These are phyloP conservation scores for Scutellaria minor DNA, from an alignment of 257 asterid genomes.

Conservation along the genomic window DNA sequence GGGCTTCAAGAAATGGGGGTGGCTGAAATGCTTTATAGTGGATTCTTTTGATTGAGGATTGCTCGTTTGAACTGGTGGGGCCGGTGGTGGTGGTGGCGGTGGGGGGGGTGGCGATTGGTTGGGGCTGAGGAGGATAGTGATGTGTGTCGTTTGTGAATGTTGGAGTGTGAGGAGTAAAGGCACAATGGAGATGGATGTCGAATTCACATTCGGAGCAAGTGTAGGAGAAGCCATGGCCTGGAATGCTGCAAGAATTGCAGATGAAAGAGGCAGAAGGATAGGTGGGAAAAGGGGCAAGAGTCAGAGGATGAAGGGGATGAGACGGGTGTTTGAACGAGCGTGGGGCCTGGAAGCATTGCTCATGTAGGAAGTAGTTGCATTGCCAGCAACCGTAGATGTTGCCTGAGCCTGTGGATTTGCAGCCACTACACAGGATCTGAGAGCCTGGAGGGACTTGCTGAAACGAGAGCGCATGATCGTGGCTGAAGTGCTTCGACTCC, in stretches of 20 bases:
- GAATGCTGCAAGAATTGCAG: constrained; percentile 50
- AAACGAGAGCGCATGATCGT: constrained; percentile 48
- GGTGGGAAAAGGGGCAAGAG: constrained; percentile 57
- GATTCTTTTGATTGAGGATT: constrained; percentile 31
- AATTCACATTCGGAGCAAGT: constrained; percentile 57
- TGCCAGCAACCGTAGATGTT: constrained; percentile 36
- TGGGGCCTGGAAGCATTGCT: constrained; percentile 50
- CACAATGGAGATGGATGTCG: constrained; percentile 64
- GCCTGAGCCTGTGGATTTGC: constrained; percentile 34
- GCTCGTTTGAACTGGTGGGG: constrained; percentile 8
- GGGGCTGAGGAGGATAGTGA: constrained; percentile 12
- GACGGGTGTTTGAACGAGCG: constrained; percentile 54
- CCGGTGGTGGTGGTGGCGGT: constrained; percentile 16
- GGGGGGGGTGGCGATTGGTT: not conserved
- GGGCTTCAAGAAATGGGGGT: constrained; percentile 46
- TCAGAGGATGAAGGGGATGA: constrained; percentile 56
- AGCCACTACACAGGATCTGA: constrained; percentile 29
- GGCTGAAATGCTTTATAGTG: constrained; percentile 58
- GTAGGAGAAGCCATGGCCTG: constrained; percentile 52
- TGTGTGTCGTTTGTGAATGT: not conserved
- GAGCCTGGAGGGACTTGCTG: constrained; percentile 53
- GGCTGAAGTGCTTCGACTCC: constrained; percentile 33
- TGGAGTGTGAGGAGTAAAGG: constrained; percentile 30
- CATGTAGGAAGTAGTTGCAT: constrained; percentile 53
- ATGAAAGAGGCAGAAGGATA: constrained; percentile 49